These are phyloP conservation scores for Penicillium sp. DNA, from an alignment of 2,329 filamentous ascomycete genomes.

Conservation along the genomic window DNA sequence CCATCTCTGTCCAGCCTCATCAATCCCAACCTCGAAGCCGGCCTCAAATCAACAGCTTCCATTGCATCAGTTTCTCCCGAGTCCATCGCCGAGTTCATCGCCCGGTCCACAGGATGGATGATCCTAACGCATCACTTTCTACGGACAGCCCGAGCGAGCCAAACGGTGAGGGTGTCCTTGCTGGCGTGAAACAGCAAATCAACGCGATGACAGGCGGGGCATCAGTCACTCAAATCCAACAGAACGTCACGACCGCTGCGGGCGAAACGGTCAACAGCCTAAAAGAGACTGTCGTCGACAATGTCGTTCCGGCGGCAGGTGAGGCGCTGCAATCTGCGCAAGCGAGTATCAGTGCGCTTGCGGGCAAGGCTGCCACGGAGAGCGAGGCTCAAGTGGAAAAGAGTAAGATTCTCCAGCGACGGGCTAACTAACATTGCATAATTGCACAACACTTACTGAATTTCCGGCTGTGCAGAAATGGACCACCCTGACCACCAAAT, in stretches of 20 bases:
- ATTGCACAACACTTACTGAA: not conserved
- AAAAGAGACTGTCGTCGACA: conserved; percentile 19
- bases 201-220: conserved; percentile 4
- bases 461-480: not conserved
- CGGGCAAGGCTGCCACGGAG: not conserved
- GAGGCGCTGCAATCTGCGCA: conserved; percentile 17
- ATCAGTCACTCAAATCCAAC: conserved; percentile 13
- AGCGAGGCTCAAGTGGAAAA: not conserved
- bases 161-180: conserved; percentile 2
- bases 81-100: not conserved
- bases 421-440: no score
- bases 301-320: conserved; percentile 11
- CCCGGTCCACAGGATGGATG: conserved; percentile 4
- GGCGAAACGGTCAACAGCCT: conserved; percentile 6
- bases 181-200: conserved; percentile 10
- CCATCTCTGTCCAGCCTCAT: not conserved
- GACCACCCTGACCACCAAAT: conserved; percentile 17
- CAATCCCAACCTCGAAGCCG: not conserved
- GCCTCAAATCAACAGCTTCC: not conserved
- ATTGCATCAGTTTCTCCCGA: not conserved
- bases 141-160: not conserved
- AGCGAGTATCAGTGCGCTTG: conserved; percentile 4
- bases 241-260: conserved; percentile 6
- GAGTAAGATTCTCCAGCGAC: not conserved
- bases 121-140: not conserved